Evolutionary conservation across 345 rosid species (phyloP).

Genomic region (Arabidopsis suecica): DNA sequence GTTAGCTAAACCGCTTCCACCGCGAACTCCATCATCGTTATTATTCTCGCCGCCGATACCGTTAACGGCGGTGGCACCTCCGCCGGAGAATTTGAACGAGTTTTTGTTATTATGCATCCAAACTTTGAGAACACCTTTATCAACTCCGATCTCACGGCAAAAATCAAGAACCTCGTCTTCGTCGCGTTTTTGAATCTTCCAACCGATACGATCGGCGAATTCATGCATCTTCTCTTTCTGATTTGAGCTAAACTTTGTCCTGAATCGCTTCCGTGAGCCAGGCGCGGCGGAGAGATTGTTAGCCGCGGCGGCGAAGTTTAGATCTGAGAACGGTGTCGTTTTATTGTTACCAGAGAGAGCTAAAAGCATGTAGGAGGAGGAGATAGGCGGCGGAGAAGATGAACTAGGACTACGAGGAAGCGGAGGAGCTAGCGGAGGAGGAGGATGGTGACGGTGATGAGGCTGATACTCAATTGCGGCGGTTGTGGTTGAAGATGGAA

Average conservation of each 20-base stretch:
- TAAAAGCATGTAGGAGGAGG: conserved; percentile 79
- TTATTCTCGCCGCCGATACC: conserved; percentile 4
- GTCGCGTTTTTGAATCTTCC: conserved; percentile 94
- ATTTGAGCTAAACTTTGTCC: conserved; percentile 68
- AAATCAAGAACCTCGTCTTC: conserved; percentile 68
- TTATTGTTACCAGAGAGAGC: conserved; percentile 62
- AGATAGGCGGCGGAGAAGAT: conserved; percentile 72
- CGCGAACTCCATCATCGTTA: neutral
- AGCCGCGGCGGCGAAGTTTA: conserved; percentile 30
- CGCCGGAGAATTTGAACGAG: conserved; percentile 50
- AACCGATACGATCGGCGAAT: conserved; percentile 78
- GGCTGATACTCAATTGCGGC: conserved; percentile 64
- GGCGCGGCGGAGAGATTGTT: conserved; percentile 23
- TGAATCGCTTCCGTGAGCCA: conserved; percentile 63
- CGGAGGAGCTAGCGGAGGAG: conserved; percentile 47
- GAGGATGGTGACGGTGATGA: conserved; percentile 76
- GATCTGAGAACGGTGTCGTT: conserved; percentile 43
- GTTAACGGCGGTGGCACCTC: neutral
- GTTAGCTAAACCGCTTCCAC: neutral
- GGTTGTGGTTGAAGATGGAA: conserved; percentile 33
- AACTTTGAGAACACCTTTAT: conserved; percentile 76
- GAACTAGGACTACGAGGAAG: conserved; percentile 66
- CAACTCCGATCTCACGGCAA: conserved; percentile 76
- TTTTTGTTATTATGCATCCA: conserved; percentile 99
- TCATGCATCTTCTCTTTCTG: conserved; percentile 79